Base-by-base conservation (phyloP, 805 yeast genomes). In the Lipomyces spencermartinsiae region DNA sequence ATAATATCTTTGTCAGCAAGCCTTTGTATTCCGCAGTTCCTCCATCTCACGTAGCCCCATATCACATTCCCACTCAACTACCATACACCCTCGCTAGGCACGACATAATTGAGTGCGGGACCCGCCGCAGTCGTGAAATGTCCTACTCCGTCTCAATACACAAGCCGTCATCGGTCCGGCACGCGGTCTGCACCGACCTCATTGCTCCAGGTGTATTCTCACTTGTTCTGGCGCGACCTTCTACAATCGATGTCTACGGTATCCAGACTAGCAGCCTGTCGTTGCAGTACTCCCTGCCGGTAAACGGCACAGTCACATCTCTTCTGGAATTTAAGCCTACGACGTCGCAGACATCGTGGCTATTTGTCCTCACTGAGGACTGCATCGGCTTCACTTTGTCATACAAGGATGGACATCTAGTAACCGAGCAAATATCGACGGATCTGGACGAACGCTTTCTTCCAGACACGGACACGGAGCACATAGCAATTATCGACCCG, bases 81-180 rank as follows among this genome's bases (percentile, higher is more conserved):
- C 16, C 16, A 37, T 16, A 4, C 43, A 37, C 43, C 9, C 16
- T 9, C 43, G 14, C 39, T 16, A 16, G 43, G 14, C 49, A 16
- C 22, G 22, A 43, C 49, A 19, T 43, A 43, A 43, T 43, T n/a
- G 22, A n/a, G 25, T 22, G 22, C 19, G n/a, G n/a, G 49, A 19
- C 22, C 10, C 49, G n/a, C 16, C n/a, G 16, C 22, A 22, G 56
- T 22, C 31, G 56, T 31, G 4, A 37, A n/a, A 71, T 71, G 73
- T 70, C 71, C 49, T 71, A 71, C 58, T 60, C 71, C 16, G 70
- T 67, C 19, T 57, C 70, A 43, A 31, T 71, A 6, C 71, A 70
- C 61, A 64, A 64, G 67, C 71, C 70, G 9, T 66, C 73, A 6
- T 71, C 73, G 31, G 71, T 71, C 33, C 59, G 73, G 33, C 63